Evolutionary conservation across 164 flowering plant species (phyloP), one percentile per base, ranked within the genome.

Genomic region (Stephania japonica): DNA sequence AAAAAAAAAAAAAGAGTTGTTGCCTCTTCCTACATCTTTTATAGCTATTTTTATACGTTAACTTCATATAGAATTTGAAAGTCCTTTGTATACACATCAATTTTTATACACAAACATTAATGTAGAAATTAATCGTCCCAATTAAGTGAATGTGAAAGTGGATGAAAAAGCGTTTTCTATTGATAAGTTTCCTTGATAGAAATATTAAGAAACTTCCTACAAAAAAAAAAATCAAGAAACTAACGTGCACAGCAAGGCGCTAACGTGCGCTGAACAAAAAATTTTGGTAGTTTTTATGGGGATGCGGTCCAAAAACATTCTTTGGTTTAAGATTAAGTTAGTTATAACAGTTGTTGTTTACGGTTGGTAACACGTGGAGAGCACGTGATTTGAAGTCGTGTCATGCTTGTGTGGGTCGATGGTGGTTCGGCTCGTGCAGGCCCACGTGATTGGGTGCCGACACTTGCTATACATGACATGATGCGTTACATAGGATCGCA

Each of bases 311-410:
- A 5, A 59, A 59, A n/a, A 59, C 23, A 56, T 56, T 56, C 63
- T 56, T 56, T 56, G 18, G 63, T 18, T 47, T 56, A 56, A 56
- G 63, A 56, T 56, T 56, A 59, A 59, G 64, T n/a, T 59, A 59
- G 64, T 59, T 59, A 59, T 59, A 59, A 59, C 64, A 1, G 64
- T 59, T 59, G 21, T 59, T 19, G 19, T 59, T 59, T 19, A 16
- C 64, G 23, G 64, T 18, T 4, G 64, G 0, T n/a, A 9, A 8
- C 64, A 59, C 64, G 64, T 59, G 64, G 64, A 2, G 5, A 4
- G 64, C 64, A 59, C 64, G 64, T 59, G 64, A 59, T 59, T 2
- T 59, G 63, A 56, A 21, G 23, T 12, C 16, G 50, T 44, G 50
- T 1, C 38, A 32, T 32, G 24, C 9, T 59, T 59, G 5, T 59